A percentile compares a stretch with the other conserved stretches of the same genome.
Conservation (phyloP, 2,329 filamentous ascomycete genomes). For the Microsporum canis region DNA sequence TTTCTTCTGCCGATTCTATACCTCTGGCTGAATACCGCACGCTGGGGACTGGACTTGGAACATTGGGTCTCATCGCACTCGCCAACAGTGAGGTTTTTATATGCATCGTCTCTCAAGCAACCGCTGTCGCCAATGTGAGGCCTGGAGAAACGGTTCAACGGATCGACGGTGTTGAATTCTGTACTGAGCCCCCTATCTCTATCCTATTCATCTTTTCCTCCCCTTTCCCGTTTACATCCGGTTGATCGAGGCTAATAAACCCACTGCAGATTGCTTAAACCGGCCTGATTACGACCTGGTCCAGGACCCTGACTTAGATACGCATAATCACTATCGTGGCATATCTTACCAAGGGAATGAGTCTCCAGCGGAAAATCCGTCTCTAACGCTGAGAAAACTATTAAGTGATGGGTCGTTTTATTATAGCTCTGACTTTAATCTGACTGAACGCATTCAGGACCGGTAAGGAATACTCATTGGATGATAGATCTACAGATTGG, state of each 20-base stretch:
- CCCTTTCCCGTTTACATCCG: slow-evolving; percentile 1
- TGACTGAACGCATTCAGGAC: slow-evolving; percentile 87
- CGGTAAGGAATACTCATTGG: slow-evolving; percentile 41
- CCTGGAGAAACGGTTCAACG: slow-evolving; percentile 82
- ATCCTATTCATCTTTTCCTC: background rate
- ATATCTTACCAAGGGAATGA: slow-evolving; percentile 52
- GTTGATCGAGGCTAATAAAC: slow-evolving; percentile 11
- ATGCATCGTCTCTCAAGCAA: slow-evolving; percentile 72
- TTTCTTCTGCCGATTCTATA: slow-evolving; percentile 48
- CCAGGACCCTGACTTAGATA: slow-evolving; percentile 41
- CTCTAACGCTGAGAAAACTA: slow-evolving; percentile 79
- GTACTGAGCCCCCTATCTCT: slow-evolving; percentile 25
- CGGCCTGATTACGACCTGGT: slow-evolving; percentile 76
- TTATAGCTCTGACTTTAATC: slow-evolving; percentile 95
- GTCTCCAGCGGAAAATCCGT: slow-evolving; percentile 69
- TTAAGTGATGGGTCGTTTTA: slow-evolving; percentile 92
- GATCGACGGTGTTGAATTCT: slow-evolving; percentile 78
- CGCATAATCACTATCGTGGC: slow-evolving; percentile 43
- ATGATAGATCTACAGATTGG: slow-evolving; percentile 8
- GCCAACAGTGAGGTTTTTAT: slow-evolving; percentile 70
- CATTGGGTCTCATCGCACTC: slow-evolving; percentile 75
- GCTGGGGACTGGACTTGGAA: slow-evolving; percentile 71
- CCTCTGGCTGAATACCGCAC: slow-evolving; percentile 67
- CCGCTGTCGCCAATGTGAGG: slow-evolving; percentile 66
- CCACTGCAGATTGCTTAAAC: slow-evolving; percentile 65